These are phyloP conservation scores for Penicillium paradoxum DNA, from an alignment of 495 filamentous ascomycete species.

Conservation along the genomic window DNA sequence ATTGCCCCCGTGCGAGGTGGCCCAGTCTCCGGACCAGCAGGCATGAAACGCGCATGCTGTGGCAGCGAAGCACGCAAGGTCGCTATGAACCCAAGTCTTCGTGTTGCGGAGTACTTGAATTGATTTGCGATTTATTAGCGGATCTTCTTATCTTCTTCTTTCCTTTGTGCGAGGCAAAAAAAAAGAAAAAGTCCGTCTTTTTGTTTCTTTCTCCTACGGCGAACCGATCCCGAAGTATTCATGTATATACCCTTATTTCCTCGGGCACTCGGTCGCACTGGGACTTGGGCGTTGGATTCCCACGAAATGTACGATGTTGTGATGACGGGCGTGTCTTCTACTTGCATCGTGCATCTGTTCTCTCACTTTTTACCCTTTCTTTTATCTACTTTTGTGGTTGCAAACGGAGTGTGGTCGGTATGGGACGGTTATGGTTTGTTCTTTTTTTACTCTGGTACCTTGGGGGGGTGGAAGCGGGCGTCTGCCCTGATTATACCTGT, in stretches of 20 bases:
- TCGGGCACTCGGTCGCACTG: conserved; percentile 14
- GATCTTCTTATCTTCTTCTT: conserved; percentile 15
- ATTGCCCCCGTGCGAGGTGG: conserved; percentile 19
- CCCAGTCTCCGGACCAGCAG: conserved; percentile 36
- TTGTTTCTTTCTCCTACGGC: conserved; percentile 9
- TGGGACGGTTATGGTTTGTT: conserved; percentile 26
- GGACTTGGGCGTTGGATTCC: conserved; percentile 11
- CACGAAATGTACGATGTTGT: conserved; percentile 37
- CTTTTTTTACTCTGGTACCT: conserved; percentile 20
- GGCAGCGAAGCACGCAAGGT: conserved; percentile 41
- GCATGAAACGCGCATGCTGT: conserved; percentile 47
- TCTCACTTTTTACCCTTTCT: conserved; percentile 13
- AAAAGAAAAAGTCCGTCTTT: conserved; percentile 26
- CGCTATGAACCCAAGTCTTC: conserved; percentile 35
- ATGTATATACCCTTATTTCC: conserved; percentile 16
- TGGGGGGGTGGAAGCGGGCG: conserved; percentile 3
- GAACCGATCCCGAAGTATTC: conserved; percentile 8
- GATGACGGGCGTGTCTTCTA: conserved; percentile 14
- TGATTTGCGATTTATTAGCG: conserved; percentile 17
- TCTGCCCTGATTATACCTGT: conserved; percentile 6
- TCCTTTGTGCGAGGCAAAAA: conserved; percentile 21
- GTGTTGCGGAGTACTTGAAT: conserved; percentile 31
- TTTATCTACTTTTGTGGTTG: conserved; percentile 16
- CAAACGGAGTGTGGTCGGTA: conserved; percentile 37
- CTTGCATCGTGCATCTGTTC: conserved; percentile 15